Conservation (phyloP, 2,329 filamentous ascomycete genomes). For the Coleophoma eucalyptorum region DNA sequence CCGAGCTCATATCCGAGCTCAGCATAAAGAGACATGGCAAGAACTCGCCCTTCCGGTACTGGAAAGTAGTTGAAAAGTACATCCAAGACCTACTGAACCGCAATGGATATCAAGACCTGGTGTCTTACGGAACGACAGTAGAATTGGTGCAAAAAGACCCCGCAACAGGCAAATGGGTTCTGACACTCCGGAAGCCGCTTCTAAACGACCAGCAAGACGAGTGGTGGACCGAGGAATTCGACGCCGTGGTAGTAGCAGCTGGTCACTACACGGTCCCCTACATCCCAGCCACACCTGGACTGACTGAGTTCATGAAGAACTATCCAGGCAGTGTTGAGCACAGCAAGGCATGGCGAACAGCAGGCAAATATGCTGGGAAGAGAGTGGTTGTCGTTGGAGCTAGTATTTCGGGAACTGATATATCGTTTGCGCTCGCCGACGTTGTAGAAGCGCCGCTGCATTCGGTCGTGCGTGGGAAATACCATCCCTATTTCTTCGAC, state of each 20-base stretch:
- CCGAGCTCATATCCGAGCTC: constrained; percentile 34
- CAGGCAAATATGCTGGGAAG: constrained; percentile 54
- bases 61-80: constrained; percentile 52
- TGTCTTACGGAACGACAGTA: constrained; percentile 57
- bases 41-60: constrained; percentile 59
- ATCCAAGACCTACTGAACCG: constrained; percentile 47
- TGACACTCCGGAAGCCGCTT: constrained; percentile 43
- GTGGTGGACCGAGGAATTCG: constrained; percentile 62
- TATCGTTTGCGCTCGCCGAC: constrained; percentile 47
- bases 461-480: constrained; percentile 48
- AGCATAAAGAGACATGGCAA: constrained; percentile 46
- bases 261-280: constrained; percentile 66
- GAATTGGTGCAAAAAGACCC: constrained; percentile 50
- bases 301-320: constrained; percentile 50
- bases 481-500: constrained; percentile 52
- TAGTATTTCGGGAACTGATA: constrained; percentile 62
- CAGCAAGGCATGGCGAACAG: constrained; percentile 69
- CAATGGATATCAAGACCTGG: constrained; percentile 47
- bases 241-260: constrained; percentile 62
- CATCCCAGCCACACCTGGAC: constrained; percentile 56
- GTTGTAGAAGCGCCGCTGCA: constrained; percentile 43
- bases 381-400: constrained; percentile 56
- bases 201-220: constrained; percentile 39
- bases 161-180: constrained; percentile 41
- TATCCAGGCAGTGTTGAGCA: constrained; percentile 56